Evolutionary conservation across 371 early-diverging fungal genomes (phyloP).

Genomic region (Dichotomocladium elegans): DNA sequence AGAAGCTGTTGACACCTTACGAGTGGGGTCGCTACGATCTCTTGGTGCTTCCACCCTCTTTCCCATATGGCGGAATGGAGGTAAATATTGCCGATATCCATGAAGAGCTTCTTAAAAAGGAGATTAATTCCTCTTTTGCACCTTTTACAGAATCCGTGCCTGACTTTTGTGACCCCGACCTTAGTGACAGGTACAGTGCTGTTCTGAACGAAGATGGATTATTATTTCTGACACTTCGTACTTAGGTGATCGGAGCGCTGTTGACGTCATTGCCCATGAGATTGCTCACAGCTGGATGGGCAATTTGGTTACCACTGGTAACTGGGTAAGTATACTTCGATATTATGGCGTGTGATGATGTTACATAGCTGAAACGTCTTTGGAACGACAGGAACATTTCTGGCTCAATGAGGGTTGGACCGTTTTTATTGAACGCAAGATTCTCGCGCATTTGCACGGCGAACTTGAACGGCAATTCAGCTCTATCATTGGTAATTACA

Average conservation of each 20-base stretch:
- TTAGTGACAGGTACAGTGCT: constrained; percentile 76
- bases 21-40: constrained; percentile 97
- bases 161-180: constrained; percentile 86
- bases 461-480: constrained; percentile 82
- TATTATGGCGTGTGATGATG: neutral
- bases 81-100: constrained; percentile 14
- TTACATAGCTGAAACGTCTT: neutral
- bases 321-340: constrained; percentile 65
- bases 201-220: neutral
- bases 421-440: constrained; percentile 92
- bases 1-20: constrained; percentile 85
- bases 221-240: neutral
- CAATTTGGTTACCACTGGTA: constrained; percentile 88
- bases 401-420: constrained; percentile 97
- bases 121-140: constrained; percentile 5
- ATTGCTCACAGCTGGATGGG: constrained; percentile 97
- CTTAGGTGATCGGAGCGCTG: constrained; percentile 82
- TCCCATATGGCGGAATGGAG: constrained; percentile 98
- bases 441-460: constrained; percentile 74
- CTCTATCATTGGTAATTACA: constrained; percentile 78
- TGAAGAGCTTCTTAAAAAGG: neutral
- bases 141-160: constrained; percentile 75
- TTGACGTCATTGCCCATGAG: constrained; percentile 98
- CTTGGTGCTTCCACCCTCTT: constrained; percentile 79
- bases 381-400: constrained; percentile 72